Evolutionary conservation across 176 grass and related monocot species (phyloP).

Genomic region (Avena eriantha): DNA sequence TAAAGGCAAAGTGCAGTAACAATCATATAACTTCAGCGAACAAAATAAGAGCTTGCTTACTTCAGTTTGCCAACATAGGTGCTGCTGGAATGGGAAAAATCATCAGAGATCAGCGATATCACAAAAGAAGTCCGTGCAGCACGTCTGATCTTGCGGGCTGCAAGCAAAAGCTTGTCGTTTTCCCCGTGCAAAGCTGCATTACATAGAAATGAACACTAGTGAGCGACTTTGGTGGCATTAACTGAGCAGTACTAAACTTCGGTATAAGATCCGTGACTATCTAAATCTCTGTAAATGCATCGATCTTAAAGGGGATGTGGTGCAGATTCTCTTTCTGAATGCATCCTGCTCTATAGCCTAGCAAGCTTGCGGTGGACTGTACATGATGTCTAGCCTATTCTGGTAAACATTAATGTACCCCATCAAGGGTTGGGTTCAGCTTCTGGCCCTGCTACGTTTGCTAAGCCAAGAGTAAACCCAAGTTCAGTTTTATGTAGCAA

Average conservation of each 20-base stretch:
- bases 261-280: neutral
- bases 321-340: slow-evolving; percentile 22
- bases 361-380: neutral
- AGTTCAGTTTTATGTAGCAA: slow-evolving; percentile 35
- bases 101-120: slow-evolving; percentile 75
- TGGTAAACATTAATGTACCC: slow-evolving; percentile 39
- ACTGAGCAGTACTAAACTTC: neutral
- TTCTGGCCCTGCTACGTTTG: slow-evolving; percentile 16
- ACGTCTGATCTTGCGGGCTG: slow-evolving; percentile 86
- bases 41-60: slow-evolving; percentile 57
- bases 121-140: slow-evolving; percentile 81
- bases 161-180: slow-evolving; percentile 92
- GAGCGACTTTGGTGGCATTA: slow-evolving; percentile 17
- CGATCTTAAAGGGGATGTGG: slow-evolving; percentile 14
- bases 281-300: neutral
- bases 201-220: slow-evolving; percentile 15
- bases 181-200: slow-evolving; percentile 81
- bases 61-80: slow-evolving; percentile 97
- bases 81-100: slow-evolving; percentile 91
- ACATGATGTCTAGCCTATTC: slow-evolving; percentile 38
- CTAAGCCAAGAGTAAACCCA: slow-evolving; percentile 14
- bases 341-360: slow-evolving; percentile 14
- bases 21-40: neutral
- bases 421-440: neutral
- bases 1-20: neutral